Conservation (phyloP, 1,284 basidiomycete genomes). For the Cryptococcus depauperatus region DNA sequence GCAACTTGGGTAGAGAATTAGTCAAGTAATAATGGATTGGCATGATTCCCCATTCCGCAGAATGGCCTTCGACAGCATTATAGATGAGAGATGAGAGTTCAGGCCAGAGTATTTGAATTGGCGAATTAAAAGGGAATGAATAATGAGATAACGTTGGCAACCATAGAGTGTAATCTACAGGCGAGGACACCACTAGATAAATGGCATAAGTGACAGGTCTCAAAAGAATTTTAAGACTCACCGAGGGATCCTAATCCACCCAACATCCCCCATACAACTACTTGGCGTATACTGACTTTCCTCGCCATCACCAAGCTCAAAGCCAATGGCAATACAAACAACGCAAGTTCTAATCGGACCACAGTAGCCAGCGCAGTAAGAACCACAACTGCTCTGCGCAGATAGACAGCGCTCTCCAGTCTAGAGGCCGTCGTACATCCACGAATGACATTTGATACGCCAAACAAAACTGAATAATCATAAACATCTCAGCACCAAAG, state of each 20-base stretch:
- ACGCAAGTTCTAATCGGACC: constrained; percentile 70
- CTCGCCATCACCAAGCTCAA: constrained; percentile 53
- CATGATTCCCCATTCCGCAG: constrained; percentile 82
- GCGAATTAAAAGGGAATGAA: constrained; percentile 28
- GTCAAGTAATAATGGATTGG: constrained; percentile 66
- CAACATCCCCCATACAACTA: constrained; percentile 53
- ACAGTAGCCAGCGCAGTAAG: constrained; percentile 65
- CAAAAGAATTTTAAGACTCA: constrained; percentile 39
- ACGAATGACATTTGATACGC: constrained; percentile 19
- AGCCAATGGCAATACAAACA: constrained; percentile 58
- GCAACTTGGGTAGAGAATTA: constrained; percentile 66
- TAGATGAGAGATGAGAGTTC: constrained; percentile 74
- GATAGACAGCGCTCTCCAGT: constrained; percentile 4
- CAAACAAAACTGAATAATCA: constrained; percentile 4
- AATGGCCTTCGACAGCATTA: constrained; percentile 81
- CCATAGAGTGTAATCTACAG: constrained; percentile 86
- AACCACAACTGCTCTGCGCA: constrained; percentile 38
- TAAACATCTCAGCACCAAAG: neutral
- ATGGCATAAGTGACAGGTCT: constrained; percentile 8
- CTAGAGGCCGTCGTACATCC: constrained; percentile 7
- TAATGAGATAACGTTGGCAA: constrained; percentile 28
- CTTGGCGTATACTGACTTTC: constrained; percentile 47
- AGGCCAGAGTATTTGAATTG: constrained; percentile 64
- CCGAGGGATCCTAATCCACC: constrained; percentile 55
- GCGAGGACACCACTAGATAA: constrained; percentile 53